phyloP scores from a whole-genome alignment of 2,329 filamentous ascomycete species.

The Aspergillus japonicus region DNA sequence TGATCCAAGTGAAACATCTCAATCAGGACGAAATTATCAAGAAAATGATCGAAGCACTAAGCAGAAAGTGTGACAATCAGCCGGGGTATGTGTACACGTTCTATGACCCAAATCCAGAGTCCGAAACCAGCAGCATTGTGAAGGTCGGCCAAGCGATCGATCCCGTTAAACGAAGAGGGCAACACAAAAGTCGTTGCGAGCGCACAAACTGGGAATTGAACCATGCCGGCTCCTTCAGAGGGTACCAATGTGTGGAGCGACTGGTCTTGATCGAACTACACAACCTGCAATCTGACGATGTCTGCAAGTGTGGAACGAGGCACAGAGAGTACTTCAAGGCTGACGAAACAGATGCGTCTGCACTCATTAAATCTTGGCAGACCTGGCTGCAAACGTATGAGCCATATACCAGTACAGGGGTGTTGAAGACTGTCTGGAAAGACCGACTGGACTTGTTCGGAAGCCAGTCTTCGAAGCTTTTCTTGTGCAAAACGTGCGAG shows the following conservation, averaged over 20 bases:
- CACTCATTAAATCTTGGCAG: constrained; percentile 15
- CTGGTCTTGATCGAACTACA: constrained; percentile 12
- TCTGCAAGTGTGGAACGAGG: not conserved
- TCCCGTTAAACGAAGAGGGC: accelerated
- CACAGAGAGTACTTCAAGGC: constrained; percentile 12
- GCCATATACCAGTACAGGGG: constrained; percentile 9
- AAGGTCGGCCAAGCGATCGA: no score
- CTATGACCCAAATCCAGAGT: no score
- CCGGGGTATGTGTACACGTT: not conserved
- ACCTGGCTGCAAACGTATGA: constrained; percentile 12
- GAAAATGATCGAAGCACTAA: no score
- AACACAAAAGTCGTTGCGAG: no score
- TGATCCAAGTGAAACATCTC: no score
- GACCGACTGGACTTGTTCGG: constrained; percentile 9
- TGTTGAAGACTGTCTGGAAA: constrained; percentile 16
- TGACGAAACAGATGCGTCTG: constrained; percentile 3
- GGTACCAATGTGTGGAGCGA: constrained; percentile 15
- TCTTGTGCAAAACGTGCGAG: constrained; percentile 10
- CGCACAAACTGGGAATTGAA: no score
- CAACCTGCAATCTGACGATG: not conserved
- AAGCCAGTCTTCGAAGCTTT: not conserved
- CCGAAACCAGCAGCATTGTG: no score
- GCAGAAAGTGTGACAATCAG: no score
- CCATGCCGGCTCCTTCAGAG: not conserved
- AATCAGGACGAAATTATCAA: no score